Base-by-base conservation (phyloP, 495 filamentous ascomycete genomes). In the Penicillium canescens region DNA sequence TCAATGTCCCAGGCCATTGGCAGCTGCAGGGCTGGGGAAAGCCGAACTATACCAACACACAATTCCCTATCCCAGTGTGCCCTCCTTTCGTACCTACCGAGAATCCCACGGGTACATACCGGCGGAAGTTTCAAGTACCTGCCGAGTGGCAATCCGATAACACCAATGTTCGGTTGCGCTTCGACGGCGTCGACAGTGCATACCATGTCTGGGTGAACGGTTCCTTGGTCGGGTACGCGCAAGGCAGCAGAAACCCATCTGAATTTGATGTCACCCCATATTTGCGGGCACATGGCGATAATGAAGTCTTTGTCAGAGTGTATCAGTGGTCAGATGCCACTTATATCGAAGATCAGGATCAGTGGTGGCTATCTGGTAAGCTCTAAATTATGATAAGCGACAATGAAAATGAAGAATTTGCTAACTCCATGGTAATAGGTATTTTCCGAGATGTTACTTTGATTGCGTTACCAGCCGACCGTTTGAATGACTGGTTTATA, bases 391-490 rank as follows among this genome's bases (percentile, higher is more conserved):
- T n/a, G 3, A 26, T 44, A 37, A 7, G 8, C 12, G 28, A 36
- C 4, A 20, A 26, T 24, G 33, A 18, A 7, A 44, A 34, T 11
- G 9, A 33, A 3, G 0, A n/a, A 3, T 37, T 7, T 16, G 6
- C 28, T 31, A 31, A 31, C 28, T 31, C 6, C 28, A 10, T 31
- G 28, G 8, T 7, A 2, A 37, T 26, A 63, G 86, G 86, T 5
- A 90, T 90, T 44, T 90, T 85, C 56, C 79, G 86, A 2, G 86
- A 89, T 52, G 86, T 90, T 5, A 73, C 75, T 18, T 74, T 89
- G 20, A 59, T 88, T 37, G 73, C 70, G 0, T 82, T 88, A 40
- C 81, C 81, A 2, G 60, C 63, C 1, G 70, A 68, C 14, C 73
- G 78, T 4, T 77, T 89, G 35, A 79, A 87, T 47, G 83, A 89